These are phyloP conservation scores for Poteriospumella lacustris DNA, from an alignment of 108 stramenopile genomes.

Conservation along the genomic window DNA sequence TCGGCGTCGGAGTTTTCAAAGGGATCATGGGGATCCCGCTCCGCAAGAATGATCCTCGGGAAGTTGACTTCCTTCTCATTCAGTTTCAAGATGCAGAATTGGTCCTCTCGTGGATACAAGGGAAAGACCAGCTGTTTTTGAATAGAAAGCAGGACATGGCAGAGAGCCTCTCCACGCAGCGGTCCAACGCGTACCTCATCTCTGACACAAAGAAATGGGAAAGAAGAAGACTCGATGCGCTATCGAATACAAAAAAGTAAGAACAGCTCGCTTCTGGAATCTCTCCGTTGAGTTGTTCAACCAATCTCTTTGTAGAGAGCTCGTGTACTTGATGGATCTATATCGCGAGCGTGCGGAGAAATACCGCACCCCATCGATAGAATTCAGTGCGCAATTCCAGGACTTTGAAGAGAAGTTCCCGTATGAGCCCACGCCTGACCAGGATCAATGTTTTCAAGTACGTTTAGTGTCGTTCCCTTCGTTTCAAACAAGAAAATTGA, in stretches of 20 bases:
- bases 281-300: not conserved
- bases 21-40: not conserved
- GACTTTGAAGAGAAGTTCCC: constrained; percentile 62
- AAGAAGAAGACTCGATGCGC: too few species aligned
- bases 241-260: constrained; percentile 29
- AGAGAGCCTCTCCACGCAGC: not conserved
- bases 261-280: constrained; percentile 31
- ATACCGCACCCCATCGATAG: not conserved
- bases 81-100: not conserved
- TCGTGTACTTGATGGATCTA: constrained; percentile 35
- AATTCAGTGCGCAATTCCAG: not conserved
- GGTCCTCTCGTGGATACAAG: not conserved
- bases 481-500: not conserved
- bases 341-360: not conserved
- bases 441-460: constrained; percentile 55
- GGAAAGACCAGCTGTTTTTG: not conserved
- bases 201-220: too few species aligned
- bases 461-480: not conserved
- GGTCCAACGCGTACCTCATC: too few species aligned
- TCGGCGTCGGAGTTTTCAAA: not conserved
- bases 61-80: not conserved
- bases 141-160: not conserved
- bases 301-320: not conserved
- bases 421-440: constrained; percentile 76
- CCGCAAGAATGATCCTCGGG: not conserved